Evolutionary conservation across 1,139 yeast species (phyloP), one percentile per base, ranked within the genome.

Genomic region (Protomyces lactucae-debilis): DNA sequence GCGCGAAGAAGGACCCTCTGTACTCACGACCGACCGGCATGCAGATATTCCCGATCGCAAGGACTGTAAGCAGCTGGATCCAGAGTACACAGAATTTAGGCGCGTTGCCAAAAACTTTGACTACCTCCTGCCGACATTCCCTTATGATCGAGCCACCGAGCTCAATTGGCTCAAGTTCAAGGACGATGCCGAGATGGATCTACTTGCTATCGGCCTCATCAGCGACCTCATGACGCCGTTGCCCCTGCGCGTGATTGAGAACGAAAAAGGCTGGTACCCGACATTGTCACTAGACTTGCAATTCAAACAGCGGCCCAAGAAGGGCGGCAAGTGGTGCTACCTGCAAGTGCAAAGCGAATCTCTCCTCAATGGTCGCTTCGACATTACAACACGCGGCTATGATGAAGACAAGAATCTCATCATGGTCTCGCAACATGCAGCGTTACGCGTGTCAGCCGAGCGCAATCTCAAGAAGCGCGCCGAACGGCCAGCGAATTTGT

Each of bases 211-310:
- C 35, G 63, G 55, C 12, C 52, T 59, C 56, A 59, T 59, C 45
- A 21, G 57, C 16, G 63, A 59, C 40, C 57, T 59, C n/a, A 59
- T 59, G 63, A 59, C 63, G 3, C 63, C 63, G 12, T 35, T 59
- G 40, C 63, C 63, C 9, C 10, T 59, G 8, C 63, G 63, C 16
- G 57, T 59, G 40, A 25, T 46, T 35, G 55, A 45, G 36, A 48
- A 40, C n/a, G 57, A 52, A 32, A 21, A 52, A 3, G 63, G 63
- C 12, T 59, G 63, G 63, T 59, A 52, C 25, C 63, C 63, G 3
- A 59, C 63, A 12, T 43, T 59, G 16, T 59, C 63, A 9, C 52
- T 59, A 5, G 63, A 59, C 53, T 18, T 59, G 45, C 63, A 59
- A 35, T 59, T 59, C 53, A 59, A 59, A 23, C 40, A 28, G 55